phyloP scores from a whole-genome alignment of 805 yeast species.

The Myxozyma udenii region DNA sequence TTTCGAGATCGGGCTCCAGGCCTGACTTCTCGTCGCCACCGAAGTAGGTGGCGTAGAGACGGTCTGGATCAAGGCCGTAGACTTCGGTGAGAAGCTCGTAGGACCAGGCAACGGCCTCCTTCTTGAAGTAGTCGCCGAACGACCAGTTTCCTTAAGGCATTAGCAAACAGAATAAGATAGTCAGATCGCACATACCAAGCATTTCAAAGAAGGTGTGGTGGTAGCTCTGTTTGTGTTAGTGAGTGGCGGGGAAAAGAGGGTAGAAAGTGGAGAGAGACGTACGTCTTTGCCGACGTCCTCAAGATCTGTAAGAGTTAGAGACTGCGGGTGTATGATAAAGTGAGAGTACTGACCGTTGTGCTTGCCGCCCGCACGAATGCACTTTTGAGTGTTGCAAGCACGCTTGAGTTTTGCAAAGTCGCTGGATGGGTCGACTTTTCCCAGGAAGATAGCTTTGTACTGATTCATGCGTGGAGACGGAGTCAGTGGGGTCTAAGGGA shows the following conservation, averaged over 20 bases:
- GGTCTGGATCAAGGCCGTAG: conserved; percentile 71
- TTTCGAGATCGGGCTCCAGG: conserved; percentile 89
- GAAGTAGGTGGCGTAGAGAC: conserved; percentile 92
- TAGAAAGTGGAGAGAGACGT: not conserved
- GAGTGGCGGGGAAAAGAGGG: not conserved
- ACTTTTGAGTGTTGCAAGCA: conserved; percentile 94
- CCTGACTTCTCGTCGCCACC: conserved; percentile 87
- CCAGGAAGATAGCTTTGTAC: conserved; percentile 94
- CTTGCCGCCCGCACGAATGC: conserved; percentile 99
- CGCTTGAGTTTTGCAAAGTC: conserved; percentile 80
- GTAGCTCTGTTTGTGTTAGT: conserved; percentile 42
- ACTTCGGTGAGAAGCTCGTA: conserved; percentile 90
- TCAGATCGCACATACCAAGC: conserved; percentile 63
- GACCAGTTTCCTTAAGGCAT: conserved; percentile 70
- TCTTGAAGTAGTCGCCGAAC: conserved; percentile 96
- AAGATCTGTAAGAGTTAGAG: conserved; percentile 51
- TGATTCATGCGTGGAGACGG: conserved; percentile 68
- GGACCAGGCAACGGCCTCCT: conserved; percentile 82
- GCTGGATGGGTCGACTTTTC: conserved; percentile 93
- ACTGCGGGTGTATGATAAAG: conserved; percentile 37
- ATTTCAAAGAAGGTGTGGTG: conserved; percentile 99
- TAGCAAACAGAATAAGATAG: not conserved
- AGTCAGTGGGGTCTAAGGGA: conserved; percentile 6
- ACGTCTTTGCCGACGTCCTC: conserved; percentile 98
- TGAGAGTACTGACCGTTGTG: conserved; percentile 49